Evolutionary conservation across 805 yeast species (phyloP).

Genomic region (Pichia californica): DNA sequence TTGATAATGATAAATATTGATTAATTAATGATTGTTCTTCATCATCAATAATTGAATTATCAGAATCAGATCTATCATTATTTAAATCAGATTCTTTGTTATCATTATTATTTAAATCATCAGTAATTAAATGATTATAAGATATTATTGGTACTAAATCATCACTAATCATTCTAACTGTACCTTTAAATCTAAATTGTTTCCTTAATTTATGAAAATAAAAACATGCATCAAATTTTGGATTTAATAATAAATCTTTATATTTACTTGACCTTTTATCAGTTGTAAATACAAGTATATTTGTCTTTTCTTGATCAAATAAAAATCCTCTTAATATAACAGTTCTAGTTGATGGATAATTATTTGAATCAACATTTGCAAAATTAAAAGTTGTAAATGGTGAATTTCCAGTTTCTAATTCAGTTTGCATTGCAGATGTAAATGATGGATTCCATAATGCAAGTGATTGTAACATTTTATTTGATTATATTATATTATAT

Average conservation of each 20-base stretch:
- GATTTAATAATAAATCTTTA: conserved; percentile 43
- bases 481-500: too few species aligned
- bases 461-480: conserved; percentile 26
- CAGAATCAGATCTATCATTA: neutral
- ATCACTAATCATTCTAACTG: conserved; percentile 41
- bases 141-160: conserved; percentile 20
- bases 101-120: neutral
- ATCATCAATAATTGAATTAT: conserved; percentile 10
- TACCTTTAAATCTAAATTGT: conserved; percentile 71
- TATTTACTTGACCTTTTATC: conserved; percentile 66
- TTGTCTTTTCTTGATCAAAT: conserved; percentile 61
- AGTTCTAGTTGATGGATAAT: conserved; percentile 59
- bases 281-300: conserved; percentile 62
- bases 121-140: neutral
- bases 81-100: neutral
- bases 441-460: conserved; percentile 79
- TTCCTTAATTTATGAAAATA: conserved; percentile 56
- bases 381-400: conserved; percentile 61
- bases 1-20: conserved; percentile 9
- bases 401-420: conserved; percentile 27
- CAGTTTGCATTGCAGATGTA: conserved; percentile 44
- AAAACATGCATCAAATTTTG: conserved; percentile 69
- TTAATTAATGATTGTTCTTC: conserved; percentile 9
- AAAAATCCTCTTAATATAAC: conserved; percentile 70
- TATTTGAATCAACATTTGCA: conserved; percentile 55